These are phyloP conservation scores for Eucalyptus polybractea DNA, from an alignment of 345 rosid species.

Conservation along the genomic window DNA sequence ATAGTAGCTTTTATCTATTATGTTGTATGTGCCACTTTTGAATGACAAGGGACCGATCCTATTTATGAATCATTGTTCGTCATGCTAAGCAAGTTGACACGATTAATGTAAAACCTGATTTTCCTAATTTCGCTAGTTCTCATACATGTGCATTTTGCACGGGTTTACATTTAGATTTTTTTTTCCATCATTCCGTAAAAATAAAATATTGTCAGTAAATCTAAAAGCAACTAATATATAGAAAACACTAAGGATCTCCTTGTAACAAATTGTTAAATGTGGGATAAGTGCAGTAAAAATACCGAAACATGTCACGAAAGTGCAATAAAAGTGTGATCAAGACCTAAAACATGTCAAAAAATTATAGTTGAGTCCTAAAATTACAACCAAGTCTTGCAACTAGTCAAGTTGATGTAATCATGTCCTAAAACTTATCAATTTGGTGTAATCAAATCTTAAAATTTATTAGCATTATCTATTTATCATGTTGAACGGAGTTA, in stretches of 20 bases:
- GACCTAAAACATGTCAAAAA: too few species aligned
- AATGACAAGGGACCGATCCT: background rate
- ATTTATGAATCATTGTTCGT: background rate
- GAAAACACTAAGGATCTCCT: background rate
- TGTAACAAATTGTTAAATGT: too few species aligned
- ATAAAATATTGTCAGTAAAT: background rate
- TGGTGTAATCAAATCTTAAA: too few species aligned
- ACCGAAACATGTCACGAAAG: too few species aligned
- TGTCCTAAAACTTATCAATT: too few species aligned
- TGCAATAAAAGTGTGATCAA: too few species aligned
- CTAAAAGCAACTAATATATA: background rate
- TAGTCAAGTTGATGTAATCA: too few species aligned
- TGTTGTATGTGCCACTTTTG: background rate
- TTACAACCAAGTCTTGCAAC: too few species aligned
- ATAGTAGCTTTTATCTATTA: background rate
- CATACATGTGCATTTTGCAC: background rate
- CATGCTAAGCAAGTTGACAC: background rate
- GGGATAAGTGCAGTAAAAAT: too few species aligned
- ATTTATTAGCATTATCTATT: too few species aligned
- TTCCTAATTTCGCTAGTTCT: background rate
- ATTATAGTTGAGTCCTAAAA: too few species aligned
- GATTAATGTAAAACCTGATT: background rate
- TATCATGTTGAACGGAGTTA: too few species aligned
- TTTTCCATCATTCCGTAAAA: background rate
- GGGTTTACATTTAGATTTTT: background rate